Conservation (phyloP, 768 basidiomycete species). For the Glaciozyma martinii region DNA sequence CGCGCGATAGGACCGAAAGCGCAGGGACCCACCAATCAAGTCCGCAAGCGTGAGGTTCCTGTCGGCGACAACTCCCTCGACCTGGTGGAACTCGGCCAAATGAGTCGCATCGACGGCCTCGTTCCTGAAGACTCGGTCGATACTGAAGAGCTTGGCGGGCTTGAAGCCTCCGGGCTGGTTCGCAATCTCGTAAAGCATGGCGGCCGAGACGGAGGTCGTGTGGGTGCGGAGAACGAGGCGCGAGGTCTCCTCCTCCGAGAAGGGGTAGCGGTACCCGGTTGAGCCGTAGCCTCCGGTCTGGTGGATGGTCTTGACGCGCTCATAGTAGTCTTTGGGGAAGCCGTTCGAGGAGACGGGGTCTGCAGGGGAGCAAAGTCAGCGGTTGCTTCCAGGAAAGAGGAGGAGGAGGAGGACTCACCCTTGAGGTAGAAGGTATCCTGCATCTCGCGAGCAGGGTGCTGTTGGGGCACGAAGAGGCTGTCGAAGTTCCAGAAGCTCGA, state of each 20-base stretch:
- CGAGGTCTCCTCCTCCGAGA: conserved; percentile 81
- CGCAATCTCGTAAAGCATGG: conserved; percentile 89
- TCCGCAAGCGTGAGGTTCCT: conserved; percentile 84
- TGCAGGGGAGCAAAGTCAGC: conserved; percentile 35
- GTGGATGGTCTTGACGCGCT: conserved; percentile 72
- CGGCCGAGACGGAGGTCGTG: conserved; percentile 86
- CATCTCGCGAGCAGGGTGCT: conserved; percentile 93
- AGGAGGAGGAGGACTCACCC: conserved; percentile 44
- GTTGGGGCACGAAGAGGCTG: conserved; percentile 93
- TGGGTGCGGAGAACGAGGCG: conserved; percentile 92
- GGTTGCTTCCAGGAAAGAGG: neutral
- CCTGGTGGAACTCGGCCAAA: conserved; percentile 97
- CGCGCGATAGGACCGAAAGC: no score
- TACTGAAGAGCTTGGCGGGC: conserved; percentile 63
- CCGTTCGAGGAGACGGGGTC: conserved; percentile 69
- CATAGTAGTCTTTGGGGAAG: conserved; percentile 75
- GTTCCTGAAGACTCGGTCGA: conserved; percentile 96
- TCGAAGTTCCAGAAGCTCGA: conserved; percentile 99
- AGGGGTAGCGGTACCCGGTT: conserved; percentile 92
- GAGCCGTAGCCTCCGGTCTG: conserved; percentile 76
- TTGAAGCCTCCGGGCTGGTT: conserved; percentile 50
- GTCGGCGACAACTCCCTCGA: conserved; percentile 99
- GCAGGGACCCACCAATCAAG: conserved; percentile 64
- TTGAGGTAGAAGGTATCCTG: conserved; percentile 99
- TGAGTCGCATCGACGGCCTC: conserved; percentile 98